phyloP scores from a whole-genome alignment of 805 yeast species.

The Torulaspora indica region DNA sequence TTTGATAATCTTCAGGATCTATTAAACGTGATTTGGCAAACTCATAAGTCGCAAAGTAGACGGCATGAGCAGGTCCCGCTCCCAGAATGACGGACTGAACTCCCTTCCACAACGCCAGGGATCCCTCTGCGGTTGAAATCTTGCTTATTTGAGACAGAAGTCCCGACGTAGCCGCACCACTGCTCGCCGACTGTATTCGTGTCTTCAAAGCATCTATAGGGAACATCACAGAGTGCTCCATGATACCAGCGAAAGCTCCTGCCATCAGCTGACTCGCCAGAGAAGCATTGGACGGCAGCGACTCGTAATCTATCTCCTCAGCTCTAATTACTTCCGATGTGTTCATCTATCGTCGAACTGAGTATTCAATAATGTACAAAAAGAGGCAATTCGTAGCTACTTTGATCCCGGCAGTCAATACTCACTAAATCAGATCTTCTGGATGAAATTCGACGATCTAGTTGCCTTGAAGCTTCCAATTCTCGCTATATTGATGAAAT shows the following conservation, averaged over 20 bases:
- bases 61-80: conserved; percentile 99
- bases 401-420: background rate
- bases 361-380: background rate
- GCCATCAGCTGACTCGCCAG: conserved; percentile 77
- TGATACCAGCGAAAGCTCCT: conserved; percentile 98
- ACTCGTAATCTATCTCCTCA: conserved; percentile 78
- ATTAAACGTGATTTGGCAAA: conserved; percentile 45
- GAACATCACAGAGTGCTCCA: conserved; percentile 97
- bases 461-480: background rate
- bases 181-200: conserved; percentile 64
- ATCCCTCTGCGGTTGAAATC: conserved; percentile 85
- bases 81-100: conserved; percentile 87
- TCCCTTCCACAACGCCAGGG: conserved; percentile 87
- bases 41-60: conserved; percentile 93
- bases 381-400: background rate
- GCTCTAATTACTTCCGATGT: conserved; percentile 14
- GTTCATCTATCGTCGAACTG: conserved; percentile 8
- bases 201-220: conserved; percentile 97
- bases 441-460: background rate
- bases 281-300: conserved; percentile 83
- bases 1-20: conserved; percentile 32
- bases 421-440: background rate
- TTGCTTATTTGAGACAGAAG: conserved; percentile 64
- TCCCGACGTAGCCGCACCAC: conserved; percentile 27
- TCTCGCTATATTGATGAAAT: conserved; percentile 2